Conservation (phyloP, 805 yeast species). For the Nakazawaea ishiwadae region DNA sequence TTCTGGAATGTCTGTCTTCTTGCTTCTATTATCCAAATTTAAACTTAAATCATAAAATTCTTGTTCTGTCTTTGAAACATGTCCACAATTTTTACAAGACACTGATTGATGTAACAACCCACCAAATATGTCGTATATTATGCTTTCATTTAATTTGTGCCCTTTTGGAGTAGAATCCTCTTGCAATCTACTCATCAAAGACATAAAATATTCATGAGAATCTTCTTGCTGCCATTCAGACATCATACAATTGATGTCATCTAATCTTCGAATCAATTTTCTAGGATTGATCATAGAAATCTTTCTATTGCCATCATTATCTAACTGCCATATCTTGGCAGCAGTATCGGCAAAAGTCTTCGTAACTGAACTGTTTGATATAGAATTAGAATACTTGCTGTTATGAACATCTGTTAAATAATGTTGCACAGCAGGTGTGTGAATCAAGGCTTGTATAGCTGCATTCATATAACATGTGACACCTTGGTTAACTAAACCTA, state of each 20-base stretch:
- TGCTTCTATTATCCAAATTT: constrained; percentile 57
- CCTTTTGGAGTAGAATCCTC: constrained; percentile 93
- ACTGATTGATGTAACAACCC: constrained; percentile 84
- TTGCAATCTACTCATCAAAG: constrained; percentile 79
- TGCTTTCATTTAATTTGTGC: constrained; percentile 71
- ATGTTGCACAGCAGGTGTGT: constrained; percentile 86
- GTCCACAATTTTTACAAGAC: constrained; percentile 77
- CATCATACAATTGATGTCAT: constrained; percentile 93
- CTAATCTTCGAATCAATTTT: constrained; percentile 62
- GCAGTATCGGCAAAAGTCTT: constrained; percentile 65
- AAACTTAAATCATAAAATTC: constrained; percentile 91
- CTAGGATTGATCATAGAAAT: constrained; percentile 66
- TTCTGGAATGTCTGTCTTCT: constrained; percentile 18
- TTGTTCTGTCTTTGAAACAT: constrained; percentile 81
- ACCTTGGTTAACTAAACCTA: constrained; percentile 84
- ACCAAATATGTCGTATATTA: constrained; percentile 90
- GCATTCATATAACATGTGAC: constrained; percentile 97
- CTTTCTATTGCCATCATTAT: constrained; percentile 30
- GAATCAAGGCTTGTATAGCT: constrained; percentile 87
- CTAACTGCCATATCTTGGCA: constrained; percentile 63
- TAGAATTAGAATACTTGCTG: constrained; percentile 42
- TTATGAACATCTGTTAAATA: constrained; percentile 64
- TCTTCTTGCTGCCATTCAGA: constrained; percentile 97
- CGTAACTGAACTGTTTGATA: constrained; percentile 57
- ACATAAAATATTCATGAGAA: constrained; percentile 96